Percentiles rank a stretch among this genome's conserved stretches.
phyloP scores from a whole-genome alignment of 2,329 filamentous ascomycete species.

The Chrysoporthe deuterocubensis region DNA sequence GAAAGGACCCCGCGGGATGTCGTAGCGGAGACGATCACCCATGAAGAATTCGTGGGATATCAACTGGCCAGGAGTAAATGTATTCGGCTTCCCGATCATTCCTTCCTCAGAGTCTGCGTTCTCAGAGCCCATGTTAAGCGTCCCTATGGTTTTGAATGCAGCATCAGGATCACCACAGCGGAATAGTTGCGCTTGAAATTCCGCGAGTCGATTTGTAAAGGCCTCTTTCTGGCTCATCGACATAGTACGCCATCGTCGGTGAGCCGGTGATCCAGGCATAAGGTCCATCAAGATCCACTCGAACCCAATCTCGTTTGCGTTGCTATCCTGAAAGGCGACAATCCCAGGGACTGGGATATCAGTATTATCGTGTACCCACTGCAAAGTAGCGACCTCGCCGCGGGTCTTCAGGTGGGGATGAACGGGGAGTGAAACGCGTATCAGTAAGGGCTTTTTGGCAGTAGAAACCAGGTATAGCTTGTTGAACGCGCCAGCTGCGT shows the following conservation, averaged over 20 bases:
- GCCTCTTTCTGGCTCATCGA: slow-evolving; percentile 38
- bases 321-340: slow-evolving; percentile 38
- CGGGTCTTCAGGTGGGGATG: slow-evolving; percentile 35
- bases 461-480: slow-evolving; percentile 37
- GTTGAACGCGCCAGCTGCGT: slow-evolving; percentile 37
- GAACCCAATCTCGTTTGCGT: slow-evolving; percentile 40
- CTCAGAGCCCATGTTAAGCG: slow-evolving; percentile 28
- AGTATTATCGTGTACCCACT: slow-evolving; percentile 37
- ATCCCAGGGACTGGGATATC: slow-evolving; percentile 41
- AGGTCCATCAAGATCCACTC: slow-evolving; percentile 46
- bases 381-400: slow-evolving; percentile 43
- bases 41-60: slow-evolving; percentile 42
- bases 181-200: slow-evolving; percentile 37
- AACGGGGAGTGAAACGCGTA: slow-evolving; percentile 37
- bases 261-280: slow-evolving; percentile 34
- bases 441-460: slow-evolving; percentile 26
- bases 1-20: slow-evolving; percentile 44
- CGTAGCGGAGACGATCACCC: slow-evolving; percentile 37
- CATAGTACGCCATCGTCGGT: slow-evolving; percentile 37
- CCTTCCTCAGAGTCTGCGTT: neutral
- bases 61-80: slow-evolving; percentile 33
- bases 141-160: slow-evolving; percentile 35
- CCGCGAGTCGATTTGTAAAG: slow-evolving; percentile 38
- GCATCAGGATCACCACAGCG: slow-evolving; percentile 30
- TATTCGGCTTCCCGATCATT: neutral